Base-by-base conservation (phyloP, 768 basidiomycete species). In the Tylopilus plumbeoviolaceoides region DNA sequence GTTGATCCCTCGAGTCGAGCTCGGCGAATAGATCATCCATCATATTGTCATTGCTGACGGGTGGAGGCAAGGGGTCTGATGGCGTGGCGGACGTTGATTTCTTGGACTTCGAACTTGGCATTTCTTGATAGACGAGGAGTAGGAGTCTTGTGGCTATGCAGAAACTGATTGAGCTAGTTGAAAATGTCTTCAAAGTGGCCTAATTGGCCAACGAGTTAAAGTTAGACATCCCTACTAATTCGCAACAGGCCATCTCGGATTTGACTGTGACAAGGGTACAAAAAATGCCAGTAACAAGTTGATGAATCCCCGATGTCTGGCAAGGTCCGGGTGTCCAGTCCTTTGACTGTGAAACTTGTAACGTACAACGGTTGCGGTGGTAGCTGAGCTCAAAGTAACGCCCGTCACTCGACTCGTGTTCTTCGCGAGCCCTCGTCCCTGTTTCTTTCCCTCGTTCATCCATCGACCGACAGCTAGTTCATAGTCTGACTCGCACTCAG, bases 1-100 rank as follows among this genome's bases (percentile, higher is more conserved):
- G 68, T 45, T 73, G 59, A 59, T 89, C 78, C 57, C 77, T 72
- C 7, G 81, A 80, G 60, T 91, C 88, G 25, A 95, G 81, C 65
- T 90, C 85, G 7, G 83, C 78, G 44, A 93, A 69, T 1, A 95
- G 79, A 60, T 89, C 85, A 58, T 90, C 79, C 73, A 92, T 75
- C 44, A 92, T 75, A 10, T 78, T 79, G 50, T 85, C 80, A 40
- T 78, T 76, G 18, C 58, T 54, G 1, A 71, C 60, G 15, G 66
- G 60, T 21, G 69, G 58, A 42, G 64, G 61, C n/a, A 63, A 36
- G 4, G 57, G 15, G 14, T 49, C 42, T 23, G 63, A 40, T 14
- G 58, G 49, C 1, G 69, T 41, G 7, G 69, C 58, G 15, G 75
- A 63, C 43, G 72, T 23, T 21, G 61, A 53, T 65, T 83, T 81